These are phyloP conservation scores for Rhizopogon roseolus DNA, from an alignment of 768 basidiomycete genomes.

Conservation along the genomic window DNA sequence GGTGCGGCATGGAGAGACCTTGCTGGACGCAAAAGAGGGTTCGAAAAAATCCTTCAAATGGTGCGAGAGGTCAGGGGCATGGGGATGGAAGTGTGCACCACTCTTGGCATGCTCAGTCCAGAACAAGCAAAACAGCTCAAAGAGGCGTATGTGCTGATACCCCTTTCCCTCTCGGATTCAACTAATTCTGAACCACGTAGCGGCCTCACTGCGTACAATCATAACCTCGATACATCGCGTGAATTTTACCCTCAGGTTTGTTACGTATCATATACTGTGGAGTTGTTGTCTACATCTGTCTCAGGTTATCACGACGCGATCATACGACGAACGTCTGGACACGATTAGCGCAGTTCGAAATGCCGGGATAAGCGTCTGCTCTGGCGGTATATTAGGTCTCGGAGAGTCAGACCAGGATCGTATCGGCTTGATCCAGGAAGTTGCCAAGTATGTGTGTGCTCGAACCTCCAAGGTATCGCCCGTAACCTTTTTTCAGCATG, in stretches of 20 bases:
- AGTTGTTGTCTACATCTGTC: conserved; percentile 2
- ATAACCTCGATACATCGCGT: conserved; percentile 96
- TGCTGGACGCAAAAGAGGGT: conserved; percentile 87
- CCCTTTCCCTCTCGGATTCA: conserved; percentile 2
- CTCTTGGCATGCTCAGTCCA: conserved; percentile 92
- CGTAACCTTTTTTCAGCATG: conserved; percentile 48
- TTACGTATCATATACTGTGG: background rate
- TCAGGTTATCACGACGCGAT: conserved; percentile 92
- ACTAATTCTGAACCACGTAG: conserved; percentile 30
- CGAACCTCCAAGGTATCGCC: background rate
- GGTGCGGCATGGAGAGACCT: conserved; percentile 98
- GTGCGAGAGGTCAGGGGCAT: conserved; percentile 85
- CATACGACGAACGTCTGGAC: conserved; percentile 88
- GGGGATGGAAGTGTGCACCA: conserved; percentile 99
- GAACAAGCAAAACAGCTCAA: conserved; percentile 91
- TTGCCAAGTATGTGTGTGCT: conserved; percentile 63
- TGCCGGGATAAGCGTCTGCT: conserved; percentile 96
- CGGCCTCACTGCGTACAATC: conserved; percentile 96
- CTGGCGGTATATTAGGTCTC: conserved; percentile 91
- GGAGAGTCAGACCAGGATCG: conserved; percentile 89
- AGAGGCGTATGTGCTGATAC: conserved; percentile 65
- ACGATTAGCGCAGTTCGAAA: conserved; percentile 89
- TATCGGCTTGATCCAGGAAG: conserved; percentile 91
- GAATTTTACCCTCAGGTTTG: conserved; percentile 90
- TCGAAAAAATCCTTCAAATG: conserved; percentile 91